Evolutionary conservation across 306 rosid species (phyloP).

Genomic region (Albizia julibrissin): DNA sequence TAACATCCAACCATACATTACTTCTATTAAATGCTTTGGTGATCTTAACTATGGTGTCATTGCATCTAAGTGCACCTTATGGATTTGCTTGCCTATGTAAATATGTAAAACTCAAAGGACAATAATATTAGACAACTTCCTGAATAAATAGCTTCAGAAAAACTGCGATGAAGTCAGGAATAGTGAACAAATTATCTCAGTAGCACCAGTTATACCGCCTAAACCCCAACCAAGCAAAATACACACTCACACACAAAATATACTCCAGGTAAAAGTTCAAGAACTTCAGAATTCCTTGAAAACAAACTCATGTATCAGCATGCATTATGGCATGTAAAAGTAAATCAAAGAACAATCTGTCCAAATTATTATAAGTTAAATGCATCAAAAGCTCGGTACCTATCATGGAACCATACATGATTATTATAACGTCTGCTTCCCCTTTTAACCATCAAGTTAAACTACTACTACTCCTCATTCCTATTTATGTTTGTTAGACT

Average conservation of each 20-base stretch:
- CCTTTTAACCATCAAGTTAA: neutral
- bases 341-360: neutral
- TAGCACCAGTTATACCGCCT: neutral
- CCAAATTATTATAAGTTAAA: neutral
- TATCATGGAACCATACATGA: neutral
- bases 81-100: neutral
- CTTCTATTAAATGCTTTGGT: neutral
- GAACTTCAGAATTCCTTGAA: neutral
- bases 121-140: neutral
- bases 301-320: neutral
- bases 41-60: neutral
- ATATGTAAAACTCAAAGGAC: neutral
- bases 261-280: neutral
- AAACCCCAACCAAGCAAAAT: neutral
- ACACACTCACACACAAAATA: neutral
- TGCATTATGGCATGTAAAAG: neutral
- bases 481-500: neutral
- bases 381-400: conserved; percentile 21
- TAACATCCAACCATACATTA: neutral
- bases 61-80: neutral
- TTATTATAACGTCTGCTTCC: neutral
- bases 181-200: neutral
- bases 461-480: neutral
- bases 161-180: neutral
- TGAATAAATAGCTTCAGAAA: neutral